These are phyloP conservation scores for Apiotrichum sp. DNA, from an alignment of 1,284 basidiomycete species.

Conservation along the genomic window DNA sequence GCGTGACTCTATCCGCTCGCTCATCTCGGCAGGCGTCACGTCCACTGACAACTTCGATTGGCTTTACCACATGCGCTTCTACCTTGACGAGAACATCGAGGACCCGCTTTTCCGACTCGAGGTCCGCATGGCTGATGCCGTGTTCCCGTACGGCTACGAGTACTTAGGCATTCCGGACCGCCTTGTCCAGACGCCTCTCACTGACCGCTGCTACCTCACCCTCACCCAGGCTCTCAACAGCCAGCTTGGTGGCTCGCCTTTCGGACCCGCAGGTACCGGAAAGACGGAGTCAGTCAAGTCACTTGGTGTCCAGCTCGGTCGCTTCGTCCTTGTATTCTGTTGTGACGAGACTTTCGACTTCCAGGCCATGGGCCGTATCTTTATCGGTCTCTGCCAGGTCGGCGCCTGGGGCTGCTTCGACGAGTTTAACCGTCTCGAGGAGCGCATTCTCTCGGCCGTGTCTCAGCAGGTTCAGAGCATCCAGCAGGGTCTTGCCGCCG, in stretches of 20 bases:
- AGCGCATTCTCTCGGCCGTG: conserved; percentile 94
- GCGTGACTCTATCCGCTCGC: conserved; percentile 80
- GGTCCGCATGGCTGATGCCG: conserved; percentile 83
- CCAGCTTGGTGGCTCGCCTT: conserved; percentile 93
- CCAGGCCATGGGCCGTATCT: conserved; percentile 99
- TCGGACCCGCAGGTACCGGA: conserved; percentile 97
- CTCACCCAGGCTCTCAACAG: conserved; percentile 92
- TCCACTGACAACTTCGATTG: conserved; percentile 76
- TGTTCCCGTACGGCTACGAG: conserved; percentile 97
- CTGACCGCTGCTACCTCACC: conserved; percentile 95
- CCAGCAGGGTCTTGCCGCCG: conserved; percentile 81
- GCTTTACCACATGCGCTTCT: conserved; percentile 99
- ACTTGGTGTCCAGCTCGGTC: conserved; percentile 91
- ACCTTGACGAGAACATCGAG: conserved; percentile 64
- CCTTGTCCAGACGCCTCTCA: conserved; percentile 95
- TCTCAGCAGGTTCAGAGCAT: conserved; percentile 99
- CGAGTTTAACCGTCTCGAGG: conserved; percentile 96
- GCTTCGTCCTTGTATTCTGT: conserved; percentile 97
- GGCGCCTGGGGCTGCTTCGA: conserved; percentile 99
- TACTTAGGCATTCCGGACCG: conserved; percentile 95
- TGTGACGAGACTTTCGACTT: conserved; percentile 99
- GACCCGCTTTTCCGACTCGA: conserved; percentile 73
- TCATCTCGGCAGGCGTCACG: conserved; percentile 62
- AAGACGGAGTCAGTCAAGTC: conserved; percentile 99
- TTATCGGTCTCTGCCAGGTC: conserved; percentile 96